Percentiles rank a stretch among this genome's conserved stretches.
These are phyloP conservation scores for Talaromyces atroroseus DNA, from an alignment of 2,329 filamentous ascomycete genomes.

Conservation along the genomic window DNA sequence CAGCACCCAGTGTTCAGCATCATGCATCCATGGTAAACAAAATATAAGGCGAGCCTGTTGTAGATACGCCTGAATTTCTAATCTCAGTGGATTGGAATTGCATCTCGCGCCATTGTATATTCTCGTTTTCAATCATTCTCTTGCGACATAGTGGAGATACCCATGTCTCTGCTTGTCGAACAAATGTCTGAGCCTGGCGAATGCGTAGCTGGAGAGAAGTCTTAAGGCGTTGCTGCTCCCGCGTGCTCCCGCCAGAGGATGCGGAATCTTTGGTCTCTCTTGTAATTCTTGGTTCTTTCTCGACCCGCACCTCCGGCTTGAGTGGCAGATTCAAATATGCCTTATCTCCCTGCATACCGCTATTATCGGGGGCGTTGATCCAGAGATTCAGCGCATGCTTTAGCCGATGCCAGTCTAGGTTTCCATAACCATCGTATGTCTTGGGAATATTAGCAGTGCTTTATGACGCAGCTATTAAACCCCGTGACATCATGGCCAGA, in stretches of 20 bases:
- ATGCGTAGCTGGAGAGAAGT: constrained; percentile 17
- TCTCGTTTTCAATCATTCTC: constrained; percentile 11
- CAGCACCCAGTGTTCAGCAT: constrained; percentile 11
- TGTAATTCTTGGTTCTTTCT: constrained; percentile 2
- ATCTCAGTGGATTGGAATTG: constrained; percentile 29
- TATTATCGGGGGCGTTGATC: constrained; percentile 15
- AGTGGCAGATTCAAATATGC: constrained; percentile 14
- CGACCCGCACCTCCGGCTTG: constrained; percentile 13
- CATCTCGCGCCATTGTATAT: constrained; percentile 18
- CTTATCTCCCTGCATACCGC: constrained; percentile 10
- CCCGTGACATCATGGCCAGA: constrained; percentile 12
- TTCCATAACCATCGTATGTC: constrained; percentile 15
- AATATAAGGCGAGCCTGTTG: constrained; percentile 9
- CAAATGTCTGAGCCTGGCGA: constrained; percentile 2
- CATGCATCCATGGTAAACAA: constrained; percentile 14
- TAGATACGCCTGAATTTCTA: constrained; percentile 11
- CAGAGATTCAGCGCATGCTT: constrained; percentile 16
- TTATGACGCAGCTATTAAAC: constrained; percentile 15
- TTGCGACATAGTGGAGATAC: constrained; percentile 6
- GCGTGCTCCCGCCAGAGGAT: constrained; percentile 14
- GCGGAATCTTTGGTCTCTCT: constrained; percentile 14
- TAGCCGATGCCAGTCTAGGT: constrained; percentile 16
- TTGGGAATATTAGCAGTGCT: constrained; percentile 9
- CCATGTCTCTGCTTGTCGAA: not conserved
- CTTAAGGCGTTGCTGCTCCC: too few relatives aligned